These are phyloP conservation scores for Coemansia sp. DNA, from an alignment of 192 early-diverging fungal genomes.

Conservation along the genomic window DNA sequence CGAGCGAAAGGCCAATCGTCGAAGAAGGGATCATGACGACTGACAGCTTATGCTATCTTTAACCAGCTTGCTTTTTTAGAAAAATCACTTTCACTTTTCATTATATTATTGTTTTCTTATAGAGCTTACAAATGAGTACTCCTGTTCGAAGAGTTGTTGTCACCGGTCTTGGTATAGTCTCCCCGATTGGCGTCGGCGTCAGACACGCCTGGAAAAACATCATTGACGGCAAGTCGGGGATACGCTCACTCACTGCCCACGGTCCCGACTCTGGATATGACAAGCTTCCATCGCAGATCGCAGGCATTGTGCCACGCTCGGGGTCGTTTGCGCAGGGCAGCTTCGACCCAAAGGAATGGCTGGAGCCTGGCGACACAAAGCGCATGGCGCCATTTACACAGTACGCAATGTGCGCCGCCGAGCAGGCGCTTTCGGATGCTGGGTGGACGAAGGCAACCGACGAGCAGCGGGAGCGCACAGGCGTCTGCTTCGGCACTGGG, in stretches of 20 bases:
- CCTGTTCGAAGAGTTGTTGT: slow-evolving; percentile 75
- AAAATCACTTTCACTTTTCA: too few species aligned
- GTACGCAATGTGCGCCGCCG: slow-evolving; percentile 79
- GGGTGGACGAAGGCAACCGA: slow-evolving; percentile 62
- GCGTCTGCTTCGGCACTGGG: slow-evolving; percentile 93
- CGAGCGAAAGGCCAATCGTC: too few species aligned
- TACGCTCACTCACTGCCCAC: slow-evolving; percentile 59
- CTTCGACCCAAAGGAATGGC: slow-evolving; percentile 73
- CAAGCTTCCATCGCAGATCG: slow-evolving; percentile 72
- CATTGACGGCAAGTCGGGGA: slow-evolving; percentile 71
- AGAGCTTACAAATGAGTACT: slow-evolving; percentile 12
- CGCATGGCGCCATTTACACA: slow-evolving; percentile 84
- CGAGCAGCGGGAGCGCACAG: slow-evolving; percentile 64
- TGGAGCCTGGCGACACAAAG: slow-evolving; percentile 71
- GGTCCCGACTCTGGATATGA: slow-evolving; percentile 55
- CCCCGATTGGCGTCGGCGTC: slow-evolving; percentile 82
- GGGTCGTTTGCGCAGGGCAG: slow-evolving; percentile 57
- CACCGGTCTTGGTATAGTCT: slow-evolving; percentile 91
- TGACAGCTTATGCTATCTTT: too few species aligned
- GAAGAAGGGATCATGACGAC: too few species aligned
- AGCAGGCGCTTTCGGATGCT: slow-evolving; percentile 83
- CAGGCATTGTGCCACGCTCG: slow-evolving; percentile 62
- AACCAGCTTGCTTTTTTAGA: too few species aligned
- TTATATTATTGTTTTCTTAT: neutral
- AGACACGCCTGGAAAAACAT: slow-evolving; percentile 70